Evolutionary conservation across 2,329 filamentous ascomycete species (phyloP).

Genomic region (Phyllosticta capitalensis): DNA sequence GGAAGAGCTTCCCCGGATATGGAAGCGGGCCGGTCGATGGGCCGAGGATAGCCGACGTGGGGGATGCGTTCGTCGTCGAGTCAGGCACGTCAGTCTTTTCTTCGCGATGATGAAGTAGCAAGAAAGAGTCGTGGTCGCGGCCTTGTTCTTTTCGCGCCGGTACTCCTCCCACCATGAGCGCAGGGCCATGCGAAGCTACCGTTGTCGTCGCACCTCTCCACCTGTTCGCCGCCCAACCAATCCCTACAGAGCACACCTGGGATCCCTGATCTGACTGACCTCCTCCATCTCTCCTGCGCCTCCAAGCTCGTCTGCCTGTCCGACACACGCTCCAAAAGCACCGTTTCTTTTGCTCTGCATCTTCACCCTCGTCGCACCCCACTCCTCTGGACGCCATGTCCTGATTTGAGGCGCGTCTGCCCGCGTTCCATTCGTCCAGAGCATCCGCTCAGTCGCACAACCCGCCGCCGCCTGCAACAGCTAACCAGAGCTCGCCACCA

Average conservation of each 20-base stretch:
- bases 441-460: neutral
- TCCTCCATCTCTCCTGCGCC: neutral
- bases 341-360: neutral
- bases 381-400: neutral
- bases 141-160: neutral
- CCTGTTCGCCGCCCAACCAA: neutral
- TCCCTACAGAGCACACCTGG: neutral
- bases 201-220: neutral
- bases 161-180: neutral
- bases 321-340: neutral
- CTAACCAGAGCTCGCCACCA: constrained; percentile 10
- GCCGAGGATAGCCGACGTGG: neutral
- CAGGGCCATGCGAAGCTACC: neutral
- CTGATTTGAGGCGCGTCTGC: neutral
- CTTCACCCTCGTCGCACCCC: neutral
- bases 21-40: neutral
- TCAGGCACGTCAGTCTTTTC: neutral
- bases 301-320: neutral
- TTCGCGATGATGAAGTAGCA: neutral
- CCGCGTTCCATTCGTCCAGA: neutral
- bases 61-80: neutral
- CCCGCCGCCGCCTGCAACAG: neutral
- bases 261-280: neutral
- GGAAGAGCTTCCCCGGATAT: neutral
- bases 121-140: neutral